Percentiles rank a stretch among this genome's conserved stretches.
These are phyloP conservation scores for Trichophyton equinum DNA, from an alignment of 2,329 filamentous ascomycete species.

Conservation along the genomic window DNA sequence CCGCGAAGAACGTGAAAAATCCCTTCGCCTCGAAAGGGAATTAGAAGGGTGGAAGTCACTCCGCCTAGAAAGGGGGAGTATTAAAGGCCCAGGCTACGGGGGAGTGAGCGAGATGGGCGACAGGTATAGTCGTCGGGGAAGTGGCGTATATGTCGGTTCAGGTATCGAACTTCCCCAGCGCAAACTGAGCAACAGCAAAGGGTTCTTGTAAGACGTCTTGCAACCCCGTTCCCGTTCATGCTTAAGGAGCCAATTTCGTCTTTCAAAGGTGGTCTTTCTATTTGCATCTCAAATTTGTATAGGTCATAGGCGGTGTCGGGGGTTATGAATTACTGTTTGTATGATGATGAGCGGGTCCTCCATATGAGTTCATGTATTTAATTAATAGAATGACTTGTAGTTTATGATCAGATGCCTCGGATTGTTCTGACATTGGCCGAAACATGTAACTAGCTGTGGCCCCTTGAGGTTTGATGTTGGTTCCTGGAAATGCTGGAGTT, in stretches of 20 bases:
- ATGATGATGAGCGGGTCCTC: background rate
- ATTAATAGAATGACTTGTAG: background rate
- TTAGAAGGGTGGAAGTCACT: conserved; percentile 68
- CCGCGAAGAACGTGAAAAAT: conserved; percentile 75
- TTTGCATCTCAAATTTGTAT: background rate
- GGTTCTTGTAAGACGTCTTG: conserved; percentile 48
- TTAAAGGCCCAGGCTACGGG: conserved; percentile 19
- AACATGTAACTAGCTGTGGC: background rate
- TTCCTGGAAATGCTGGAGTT: background rate
- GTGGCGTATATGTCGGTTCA: conserved; percentile 27
- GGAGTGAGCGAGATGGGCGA: conserved; percentile 27
- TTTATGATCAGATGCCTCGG: background rate
- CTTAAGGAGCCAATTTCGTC: background rate
- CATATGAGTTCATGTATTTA: background rate
- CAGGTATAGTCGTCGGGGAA: conserved; percentile 27
- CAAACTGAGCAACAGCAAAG: conserved; percentile 63
- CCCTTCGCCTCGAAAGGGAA: conserved; percentile 71
- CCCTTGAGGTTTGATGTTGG: background rate
- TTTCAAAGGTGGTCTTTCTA: background rate
- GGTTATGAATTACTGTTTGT: background rate
- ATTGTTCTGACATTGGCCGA: background rate
- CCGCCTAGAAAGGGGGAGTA: conserved; percentile 47
- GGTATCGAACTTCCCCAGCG: conserved; percentile 47
- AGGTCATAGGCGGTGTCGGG: background rate
- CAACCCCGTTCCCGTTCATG: background rate